phyloP scores from a whole-genome alignment of 2,329 filamentous ascomycete species.

The Fusarium anguioides region DNA sequence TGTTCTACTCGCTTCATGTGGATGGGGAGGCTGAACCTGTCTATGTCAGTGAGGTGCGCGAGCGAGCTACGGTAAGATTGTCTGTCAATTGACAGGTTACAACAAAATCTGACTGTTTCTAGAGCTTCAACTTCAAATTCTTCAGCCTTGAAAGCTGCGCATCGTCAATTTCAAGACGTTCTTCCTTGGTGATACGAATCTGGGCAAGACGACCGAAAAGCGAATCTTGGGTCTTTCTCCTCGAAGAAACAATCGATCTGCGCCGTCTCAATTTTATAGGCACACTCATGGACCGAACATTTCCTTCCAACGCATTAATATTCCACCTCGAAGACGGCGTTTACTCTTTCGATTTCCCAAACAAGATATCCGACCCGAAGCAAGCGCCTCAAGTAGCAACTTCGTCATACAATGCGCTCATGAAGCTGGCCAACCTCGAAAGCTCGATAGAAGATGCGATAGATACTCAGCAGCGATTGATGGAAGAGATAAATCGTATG shows the following conservation, averaged over 20 bases:
- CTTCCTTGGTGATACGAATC: slow-evolving; percentile 74
- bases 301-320: slow-evolving; percentile 84
- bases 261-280: slow-evolving; percentile 82
- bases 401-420: slow-evolving; percentile 87
- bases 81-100: not conserved
- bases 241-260: slow-evolving; percentile 79
- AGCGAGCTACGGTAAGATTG: slow-evolving; percentile 73
- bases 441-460: slow-evolving; percentile 92
- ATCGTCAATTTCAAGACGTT: slow-evolving; percentile 72
- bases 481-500: slow-evolving; percentile 78
- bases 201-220: slow-evolving; percentile 73
- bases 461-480: slow-evolving; percentile 77
- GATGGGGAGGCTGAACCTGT: slow-evolving; percentile 74
- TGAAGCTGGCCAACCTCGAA: slow-evolving; percentile 88
- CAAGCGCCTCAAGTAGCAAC: slow-evolving; percentile 66
- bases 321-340: slow-evolving; percentile 89
- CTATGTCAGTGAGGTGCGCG: slow-evolving; percentile 88
- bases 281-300: slow-evolving; percentile 73
- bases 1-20: slow-evolving; percentile 87
- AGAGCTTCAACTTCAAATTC: slow-evolving; percentile 89
- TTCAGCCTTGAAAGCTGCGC: slow-evolving; percentile 78
- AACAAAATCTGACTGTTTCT: slow-evolving; percentile 7
- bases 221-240: slow-evolving; percentile 68
- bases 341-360: slow-evolving; percentile 80
- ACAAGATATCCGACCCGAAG: slow-evolving; percentile 61